Evolutionary conservation across 75 land plant genomes (phyloP).

Genomic region (Selaginella tamariscina): DNA sequence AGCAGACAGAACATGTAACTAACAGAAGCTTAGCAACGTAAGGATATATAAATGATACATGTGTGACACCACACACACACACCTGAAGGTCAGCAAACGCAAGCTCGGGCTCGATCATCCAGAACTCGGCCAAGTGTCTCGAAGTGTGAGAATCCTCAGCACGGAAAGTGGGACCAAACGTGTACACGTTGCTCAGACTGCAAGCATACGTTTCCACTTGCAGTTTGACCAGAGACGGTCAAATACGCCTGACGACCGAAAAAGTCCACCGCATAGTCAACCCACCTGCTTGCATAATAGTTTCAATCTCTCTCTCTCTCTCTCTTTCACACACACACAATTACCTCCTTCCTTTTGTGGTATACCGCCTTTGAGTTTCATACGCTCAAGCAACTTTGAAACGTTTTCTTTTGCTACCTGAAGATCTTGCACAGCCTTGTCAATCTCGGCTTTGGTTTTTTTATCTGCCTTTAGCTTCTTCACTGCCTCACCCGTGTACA

Average conservation of each 20-base stretch:
- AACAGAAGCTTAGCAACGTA: too few species aligned
- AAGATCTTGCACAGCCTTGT: conserved; percentile 31
- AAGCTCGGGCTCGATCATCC: conserved; percentile 80
- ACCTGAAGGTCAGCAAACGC: conserved; percentile 89
- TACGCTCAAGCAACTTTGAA: conserved; percentile 1
- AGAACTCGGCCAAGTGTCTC: conserved; percentile 53
- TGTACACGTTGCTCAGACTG: conserved; percentile 66
- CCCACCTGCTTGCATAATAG: too few species aligned
- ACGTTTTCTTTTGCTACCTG: conserved; percentile 1
- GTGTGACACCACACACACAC: too few species aligned
- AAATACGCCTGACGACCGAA: conserved; percentile 48
- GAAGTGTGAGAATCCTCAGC: conserved; percentile 38
- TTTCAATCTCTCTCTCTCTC: too few species aligned
- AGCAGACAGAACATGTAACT: too few species aligned
- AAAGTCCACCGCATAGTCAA: conserved; percentile 43
- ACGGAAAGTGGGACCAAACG: conserved; percentile 74
- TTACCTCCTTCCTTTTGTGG: conserved; percentile 23
- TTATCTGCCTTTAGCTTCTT: conserved; percentile 48
- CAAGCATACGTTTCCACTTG: conserved; percentile 87
- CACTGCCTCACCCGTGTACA: conserved; percentile 58
- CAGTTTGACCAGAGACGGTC: conserved; percentile 48
- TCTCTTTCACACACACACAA: too few species aligned
- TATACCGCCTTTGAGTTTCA: conserved; percentile 44
- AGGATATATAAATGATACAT: too few species aligned
- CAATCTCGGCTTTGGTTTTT: conserved; percentile 47